Percentiles rank a stretch among this genome's conserved stretches.
These are phyloP conservation scores for Syncephalastrum contaminatum DNA, from an alignment of 371 early-diverging fungal species.

Conservation along the genomic window DNA sequence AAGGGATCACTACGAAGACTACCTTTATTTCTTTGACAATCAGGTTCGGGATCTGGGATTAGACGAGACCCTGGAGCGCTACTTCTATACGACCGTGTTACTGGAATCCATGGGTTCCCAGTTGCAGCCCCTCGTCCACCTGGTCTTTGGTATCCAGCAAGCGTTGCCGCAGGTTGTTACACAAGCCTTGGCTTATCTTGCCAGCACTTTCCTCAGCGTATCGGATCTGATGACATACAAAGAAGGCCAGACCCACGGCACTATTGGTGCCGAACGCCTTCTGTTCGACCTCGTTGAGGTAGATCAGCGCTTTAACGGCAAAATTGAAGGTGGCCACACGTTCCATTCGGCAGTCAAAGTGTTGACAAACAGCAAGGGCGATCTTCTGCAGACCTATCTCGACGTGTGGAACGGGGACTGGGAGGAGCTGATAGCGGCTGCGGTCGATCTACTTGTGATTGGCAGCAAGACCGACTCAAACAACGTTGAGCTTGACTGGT, in stretches of 20 bases:
- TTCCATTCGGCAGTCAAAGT: constrained; percentile 30
- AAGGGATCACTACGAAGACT: constrained; percentile 26
- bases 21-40: constrained; percentile 32
- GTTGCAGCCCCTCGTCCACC: constrained; percentile 39
- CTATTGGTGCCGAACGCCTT: constrained; percentile 15
- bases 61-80: constrained; percentile 20
- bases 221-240: neutral
- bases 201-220: constrained; percentile 26
- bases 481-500: constrained; percentile 28
- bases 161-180: constrained; percentile 26
- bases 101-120: constrained; percentile 32
- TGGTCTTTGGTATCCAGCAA: constrained; percentile 41
- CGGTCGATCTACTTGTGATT: constrained; percentile 19
- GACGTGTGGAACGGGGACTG: too few species aligned
- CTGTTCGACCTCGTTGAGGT: constrained; percentile 31
- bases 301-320: constrained; percentile 40
- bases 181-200: constrained; percentile 39
- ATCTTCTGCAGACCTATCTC: constrained; percentile 31
- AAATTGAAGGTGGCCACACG: constrained; percentile 32
- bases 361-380: constrained; percentile 31
- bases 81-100: constrained; percentile 24
- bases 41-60: constrained; percentile 24
- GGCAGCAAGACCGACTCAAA: constrained; percentile 13
- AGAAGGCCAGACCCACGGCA: constrained; percentile 15
- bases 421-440: constrained; percentile 6